Conservation (phyloP, 805 yeast genomes). For the Suhomyces xylopsoci region DNA sequence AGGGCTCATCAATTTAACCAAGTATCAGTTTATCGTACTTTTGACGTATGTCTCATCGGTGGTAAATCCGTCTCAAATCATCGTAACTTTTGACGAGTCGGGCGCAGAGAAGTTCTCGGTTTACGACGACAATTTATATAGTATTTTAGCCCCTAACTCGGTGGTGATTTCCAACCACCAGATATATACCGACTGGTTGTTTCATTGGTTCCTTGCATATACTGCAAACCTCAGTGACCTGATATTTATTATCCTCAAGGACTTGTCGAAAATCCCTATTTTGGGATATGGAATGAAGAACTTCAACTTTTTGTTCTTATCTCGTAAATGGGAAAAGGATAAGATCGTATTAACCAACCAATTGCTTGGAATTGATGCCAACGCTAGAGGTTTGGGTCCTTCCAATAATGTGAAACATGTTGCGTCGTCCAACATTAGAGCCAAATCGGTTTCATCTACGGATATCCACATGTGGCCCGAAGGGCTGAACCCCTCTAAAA, state of each 20-base stretch:
- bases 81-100: conserved; percentile 47
- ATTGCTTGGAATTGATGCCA: conserved; percentile 56
- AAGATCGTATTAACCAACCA: conserved; percentile 53
- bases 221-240: conserved; percentile 62
- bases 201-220: conserved; percentile 81
- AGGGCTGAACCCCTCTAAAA: conserved; percentile 19
- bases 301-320: conserved; percentile 73
- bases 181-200: conserved; percentile 91
- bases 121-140: conserved; percentile 2
- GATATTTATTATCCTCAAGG: conserved; percentile 74
- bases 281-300: conserved; percentile 84
- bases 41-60: conserved; percentile 49
- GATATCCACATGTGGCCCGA: conserved; percentile 28
- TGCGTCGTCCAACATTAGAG: conserved; percentile 25
- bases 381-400: conserved; percentile 57
- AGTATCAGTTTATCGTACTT: conserved; percentile 54
- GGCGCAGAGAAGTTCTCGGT: conserved; percentile 4
- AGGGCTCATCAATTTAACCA: conserved; percentile 50
- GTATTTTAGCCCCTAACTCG: conserved; percentile 39
- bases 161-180: conserved; percentile 87
- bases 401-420: conserved; percentile 39
- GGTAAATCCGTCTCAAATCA: conserved; percentile 51
- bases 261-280: conserved; percentile 70
- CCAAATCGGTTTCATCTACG: neutral
- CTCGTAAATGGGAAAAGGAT: conserved; percentile 85